Percentiles rank a stretch among this genome's conserved stretches.
These are phyloP conservation scores for Pseudogymnoascus sp. DNA, from an alignment of 2,329 filamentous ascomycete species.

Conservation along the genomic window DNA sequence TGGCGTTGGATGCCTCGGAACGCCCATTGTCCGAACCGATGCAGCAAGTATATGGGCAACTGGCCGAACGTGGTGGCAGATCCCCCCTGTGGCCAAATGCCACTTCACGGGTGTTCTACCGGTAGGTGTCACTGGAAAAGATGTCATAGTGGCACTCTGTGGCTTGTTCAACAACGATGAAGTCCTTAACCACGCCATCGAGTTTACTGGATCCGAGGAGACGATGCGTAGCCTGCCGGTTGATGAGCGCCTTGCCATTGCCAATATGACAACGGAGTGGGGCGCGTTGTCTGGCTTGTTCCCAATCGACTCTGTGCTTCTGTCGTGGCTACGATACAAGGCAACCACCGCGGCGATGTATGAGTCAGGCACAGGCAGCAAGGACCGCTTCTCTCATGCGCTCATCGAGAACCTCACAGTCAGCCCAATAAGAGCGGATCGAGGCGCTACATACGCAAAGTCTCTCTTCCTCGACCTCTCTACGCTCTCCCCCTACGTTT, in stretches of 20 bases:
- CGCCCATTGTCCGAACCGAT: slow-evolving; percentile 77
- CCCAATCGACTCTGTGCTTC: slow-evolving; percentile 65
- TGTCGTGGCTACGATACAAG: slow-evolving; percentile 67
- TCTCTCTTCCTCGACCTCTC: slow-evolving; percentile 72
- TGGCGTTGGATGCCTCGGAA: slow-evolving; percentile 67
- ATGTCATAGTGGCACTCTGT: slow-evolving; percentile 84
- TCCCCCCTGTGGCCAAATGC: slow-evolving; percentile 74
- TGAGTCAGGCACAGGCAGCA: slow-evolving; percentile 37
- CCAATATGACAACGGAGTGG: slow-evolving; percentile 80
- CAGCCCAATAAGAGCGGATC: slow-evolving; percentile 61
- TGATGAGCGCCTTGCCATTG: slow-evolving; percentile 64
- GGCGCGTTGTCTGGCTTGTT: slow-evolving; percentile 65
- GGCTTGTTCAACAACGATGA: slow-evolving; percentile 79
- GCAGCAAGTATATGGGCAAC: slow-evolving; percentile 82
- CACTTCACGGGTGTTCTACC: slow-evolving; percentile 69
- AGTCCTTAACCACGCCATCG: slow-evolving; percentile 83
- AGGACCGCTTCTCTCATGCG: slow-evolving; percentile 59
- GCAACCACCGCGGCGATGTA: slow-evolving; percentile 63
- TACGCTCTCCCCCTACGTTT: slow-evolving; percentile 72
- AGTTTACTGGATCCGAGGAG: slow-evolving; percentile 73
- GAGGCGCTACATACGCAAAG: slow-evolving; percentile 74
- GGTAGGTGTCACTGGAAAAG: slow-evolving; percentile 78
- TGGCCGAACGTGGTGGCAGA: slow-evolving; percentile 76
- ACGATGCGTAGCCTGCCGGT: slow-evolving; percentile 65
- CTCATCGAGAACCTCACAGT: slow-evolving; percentile 62